phyloP scores from a whole-genome alignment of 1,284 basidiomycete species.

The Ganoderma boninense region DNA sequence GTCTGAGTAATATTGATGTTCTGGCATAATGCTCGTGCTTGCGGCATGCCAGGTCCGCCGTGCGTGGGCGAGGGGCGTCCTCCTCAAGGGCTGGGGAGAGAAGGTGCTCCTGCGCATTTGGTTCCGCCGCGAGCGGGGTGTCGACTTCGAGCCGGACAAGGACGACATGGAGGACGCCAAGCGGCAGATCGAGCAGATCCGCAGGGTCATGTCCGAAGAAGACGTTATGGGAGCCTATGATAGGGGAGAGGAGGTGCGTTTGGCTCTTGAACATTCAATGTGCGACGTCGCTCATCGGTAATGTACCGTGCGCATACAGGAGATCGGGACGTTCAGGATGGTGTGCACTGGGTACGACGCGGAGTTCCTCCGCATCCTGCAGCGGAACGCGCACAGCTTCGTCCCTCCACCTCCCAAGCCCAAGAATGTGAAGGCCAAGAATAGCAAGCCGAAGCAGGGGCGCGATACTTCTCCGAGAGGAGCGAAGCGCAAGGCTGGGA shows the following conservation, averaged over 20 bases:
- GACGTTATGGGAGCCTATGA: conserved; percentile 8
- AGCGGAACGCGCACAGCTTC: conserved; percentile 5
- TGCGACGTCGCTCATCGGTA: neutral
- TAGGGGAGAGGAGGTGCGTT: conserved; percentile 12
- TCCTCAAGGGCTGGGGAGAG: conserved; percentile 8
- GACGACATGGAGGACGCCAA: neutral
- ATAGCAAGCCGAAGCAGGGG: neutral
- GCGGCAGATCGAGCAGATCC: conserved; percentile 2
- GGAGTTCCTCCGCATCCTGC: conserved; percentile 10
- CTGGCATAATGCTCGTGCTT: neutral
- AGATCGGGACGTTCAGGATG: conserved; percentile 17
- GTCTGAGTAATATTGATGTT: neutral
- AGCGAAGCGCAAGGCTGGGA: neutral
- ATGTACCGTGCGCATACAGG: neutral
- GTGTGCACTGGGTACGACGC: conserved; percentile 12
- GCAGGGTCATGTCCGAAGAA: neutral
- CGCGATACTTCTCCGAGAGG: neutral
- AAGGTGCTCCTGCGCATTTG: conserved; percentile 1
- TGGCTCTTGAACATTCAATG: neutral
- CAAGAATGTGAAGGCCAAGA: neutral
- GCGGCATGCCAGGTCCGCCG: conserved; percentile 4
- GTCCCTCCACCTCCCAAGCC: neutral
- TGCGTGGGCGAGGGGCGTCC: conserved; percentile 6
- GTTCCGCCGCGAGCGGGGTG: conserved; percentile 7
- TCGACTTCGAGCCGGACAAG: conserved; percentile 10